Base-by-base conservation (phyloP, 1,284 basidiomycete genomes). In the Ustanciosporium gigantosporum region DNA sequence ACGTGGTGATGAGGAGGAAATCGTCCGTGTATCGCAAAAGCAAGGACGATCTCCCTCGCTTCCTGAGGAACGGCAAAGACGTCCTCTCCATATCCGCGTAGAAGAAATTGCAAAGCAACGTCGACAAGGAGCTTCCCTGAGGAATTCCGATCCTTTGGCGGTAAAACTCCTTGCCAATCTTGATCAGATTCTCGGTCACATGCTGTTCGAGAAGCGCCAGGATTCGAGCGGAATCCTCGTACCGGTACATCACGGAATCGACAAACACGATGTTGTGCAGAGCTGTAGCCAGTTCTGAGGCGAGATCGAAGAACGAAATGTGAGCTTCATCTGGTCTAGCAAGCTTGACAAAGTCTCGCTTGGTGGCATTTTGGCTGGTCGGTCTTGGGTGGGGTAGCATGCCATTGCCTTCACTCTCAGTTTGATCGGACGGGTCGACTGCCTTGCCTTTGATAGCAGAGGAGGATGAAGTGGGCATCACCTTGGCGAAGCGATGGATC, bases 81-180 rank as follows among this genome's bases (percentile, higher is more conserved):
- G 78, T 80, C 21, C 80, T 82, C 78, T 97, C 95, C 64, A 98
- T 82, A 69, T 93, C 87, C 1, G 91, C 92, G 60, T 97, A 97
- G 78, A 92, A 95, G 78, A 74, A 61, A 36, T 61, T 70, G 43
- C 95, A 99, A 1, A 99, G 80, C 23, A 97, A 74, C 1, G 89
- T 86, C 5, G 91, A 95, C 22, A 98, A 80, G 21, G 91, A 85
- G 0, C 92, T 96, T 14, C 95, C 95, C 77, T 98, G 95, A 0
- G 95, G 92, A 23, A 98, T 97, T 0, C 95, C 95, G 11, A 90
- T 84, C 7, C 84, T 84, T 78, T 98, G 95, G 2, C 88, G 85
- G 74, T 88, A 93, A 74, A 89, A 89, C 31, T 84, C 80, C 7
- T 81, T 70, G 0, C 88, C 89, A 38, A 77, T 64, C 49, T 70